A percentile compares a stretch with the other conserved stretches of the same genome.
Conservation (phyloP, 2,329 filamentous ascomycete species). For the Neofusicoccum ribis region DNA sequence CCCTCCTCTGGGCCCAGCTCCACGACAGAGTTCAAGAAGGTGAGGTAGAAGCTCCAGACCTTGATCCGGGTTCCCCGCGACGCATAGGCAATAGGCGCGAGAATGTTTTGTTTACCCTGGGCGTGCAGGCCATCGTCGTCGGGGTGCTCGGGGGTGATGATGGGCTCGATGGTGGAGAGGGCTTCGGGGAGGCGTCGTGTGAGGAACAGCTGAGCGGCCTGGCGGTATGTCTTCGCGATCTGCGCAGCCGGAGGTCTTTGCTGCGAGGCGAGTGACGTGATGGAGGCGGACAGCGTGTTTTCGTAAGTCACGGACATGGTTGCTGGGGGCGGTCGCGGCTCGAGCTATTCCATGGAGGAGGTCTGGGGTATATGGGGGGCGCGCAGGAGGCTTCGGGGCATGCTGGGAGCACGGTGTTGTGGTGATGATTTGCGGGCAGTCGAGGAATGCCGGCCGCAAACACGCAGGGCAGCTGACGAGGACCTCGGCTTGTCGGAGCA, state of each 20-base stretch:
- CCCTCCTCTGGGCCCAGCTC: slow-evolving; percentile 89
- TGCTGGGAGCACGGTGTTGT: slow-evolving; percentile 14
- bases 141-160: slow-evolving; percentile 62
- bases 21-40: slow-evolving; percentile 85
- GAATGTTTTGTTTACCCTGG: slow-evolving; percentile 20
- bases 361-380: slow-evolving; percentile 25
- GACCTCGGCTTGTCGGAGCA: slow-evolving; percentile 16
- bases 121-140: slow-evolving; percentile 22
- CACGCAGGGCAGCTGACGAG: slow-evolving; percentile 7
- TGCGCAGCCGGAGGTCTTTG: slow-evolving; percentile 60
- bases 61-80: slow-evolving; percentile 85
- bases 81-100: slow-evolving; percentile 75
- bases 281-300: slow-evolving; percentile 64
- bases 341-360: slow-evolving; percentile 45
- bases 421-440: slow-evolving; percentile 18
- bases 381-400: slow-evolving; percentile 4
- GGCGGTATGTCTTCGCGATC: slow-evolving; percentile 90
- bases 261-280: slow-evolving; percentile 68
- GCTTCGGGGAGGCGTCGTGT: slow-evolving; percentile 92
- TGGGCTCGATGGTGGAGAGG: slow-evolving; percentile 77
- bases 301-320: slow-evolving; percentile 50
- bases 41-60: slow-evolving; percentile 96
- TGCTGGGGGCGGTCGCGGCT: not conserved
- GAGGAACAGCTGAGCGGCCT: slow-evolving; percentile 90
- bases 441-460: slow-evolving; percentile 16